Evolutionary conservation across 768 basidiomycete species (phyloP), one percentile per base, ranked within the genome.

Genomic region (Chlorophyllum brunneum): DNA sequence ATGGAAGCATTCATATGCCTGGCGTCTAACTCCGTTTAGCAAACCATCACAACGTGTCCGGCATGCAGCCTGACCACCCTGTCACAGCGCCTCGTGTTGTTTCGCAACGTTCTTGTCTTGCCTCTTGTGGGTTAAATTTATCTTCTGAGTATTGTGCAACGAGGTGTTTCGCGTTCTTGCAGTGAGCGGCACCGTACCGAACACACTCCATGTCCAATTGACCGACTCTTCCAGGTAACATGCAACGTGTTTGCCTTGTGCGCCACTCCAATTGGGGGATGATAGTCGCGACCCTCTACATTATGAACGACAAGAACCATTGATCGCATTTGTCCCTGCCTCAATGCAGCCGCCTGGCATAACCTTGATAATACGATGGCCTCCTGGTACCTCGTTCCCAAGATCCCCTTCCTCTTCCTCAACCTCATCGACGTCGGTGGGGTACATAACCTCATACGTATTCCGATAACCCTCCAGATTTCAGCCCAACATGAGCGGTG

Each of bases 311-410:
- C 45, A 27, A 40, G 54, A 27, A 38, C 43, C 27, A 46, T 50
- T 52, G 29, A 47, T 51, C 36, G 29, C 3, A 23, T 36, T 37
- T 29, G 47, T 53, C 38, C 59, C n/a, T 59, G 72, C 74, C 74
- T 73, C 72, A 64, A 73, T 65, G 74, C 63, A 72, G 65, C 67
- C 70, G 55, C 69, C 74, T 72, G 74, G 72, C 70, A 62, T 54
- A 41, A 47, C 58, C 63, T 69, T 65, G 69, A 73, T 73, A 71
- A 74, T 67, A 61, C 51, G 45, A 47, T 39, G 47, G 39, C 37
- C 48, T 55, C 56, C 61, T 53, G 30, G 52, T 47, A 45, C 49
- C 53, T 38, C 42, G 49, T 48, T 62, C 54, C 57, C 55, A 53
- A 36, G 37, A 46, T 56, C 45, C 54, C 54, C 60, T 54, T 26